These are phyloP conservation scores for Steccherinum ochraceum DNA, from an alignment of 768 basidiomycete species.

Conservation along the genomic window DNA sequence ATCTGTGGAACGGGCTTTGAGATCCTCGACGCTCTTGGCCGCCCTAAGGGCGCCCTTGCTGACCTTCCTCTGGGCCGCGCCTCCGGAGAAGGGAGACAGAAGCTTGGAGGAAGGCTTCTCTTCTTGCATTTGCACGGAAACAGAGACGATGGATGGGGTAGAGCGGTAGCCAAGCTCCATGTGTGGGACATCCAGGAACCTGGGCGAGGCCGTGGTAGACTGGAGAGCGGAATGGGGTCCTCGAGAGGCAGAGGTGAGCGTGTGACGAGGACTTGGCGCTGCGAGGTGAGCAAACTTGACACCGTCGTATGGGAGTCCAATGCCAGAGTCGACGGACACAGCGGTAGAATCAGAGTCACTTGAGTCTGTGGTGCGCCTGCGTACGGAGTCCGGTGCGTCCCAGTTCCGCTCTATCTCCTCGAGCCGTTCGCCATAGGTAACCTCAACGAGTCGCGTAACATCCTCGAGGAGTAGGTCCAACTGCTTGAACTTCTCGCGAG, in stretches of 20 bases:
- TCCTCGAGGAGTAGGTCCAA: constrained; percentile 38
- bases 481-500: constrained; percentile 38
- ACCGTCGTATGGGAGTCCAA: not conserved
- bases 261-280: not conserved
- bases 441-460: constrained; percentile 38
- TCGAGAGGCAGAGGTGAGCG: not conserved
- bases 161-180: not conserved
- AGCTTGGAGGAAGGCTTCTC: not conserved
- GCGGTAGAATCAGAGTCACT: constrained; percentile 58
- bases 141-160: not conserved
- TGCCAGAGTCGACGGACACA: constrained; percentile 23
- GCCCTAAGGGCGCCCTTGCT: not conserved
- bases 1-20: not conserved
- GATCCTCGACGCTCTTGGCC: constrained; percentile 7
- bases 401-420: constrained; percentile 2
- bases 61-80: not conserved
- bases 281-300: not conserved
- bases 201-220: not conserved
- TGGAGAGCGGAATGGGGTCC: not conserved
- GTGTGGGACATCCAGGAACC: not conserved
- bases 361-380: constrained; percentile 51
- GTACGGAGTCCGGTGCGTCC: constrained; percentile 17
- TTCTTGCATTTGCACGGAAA: not conserved
- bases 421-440: constrained; percentile 29
- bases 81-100: not conserved